Conservation (phyloP, 129 eudicot genomes). For the Escallonia herrerae region DNA sequence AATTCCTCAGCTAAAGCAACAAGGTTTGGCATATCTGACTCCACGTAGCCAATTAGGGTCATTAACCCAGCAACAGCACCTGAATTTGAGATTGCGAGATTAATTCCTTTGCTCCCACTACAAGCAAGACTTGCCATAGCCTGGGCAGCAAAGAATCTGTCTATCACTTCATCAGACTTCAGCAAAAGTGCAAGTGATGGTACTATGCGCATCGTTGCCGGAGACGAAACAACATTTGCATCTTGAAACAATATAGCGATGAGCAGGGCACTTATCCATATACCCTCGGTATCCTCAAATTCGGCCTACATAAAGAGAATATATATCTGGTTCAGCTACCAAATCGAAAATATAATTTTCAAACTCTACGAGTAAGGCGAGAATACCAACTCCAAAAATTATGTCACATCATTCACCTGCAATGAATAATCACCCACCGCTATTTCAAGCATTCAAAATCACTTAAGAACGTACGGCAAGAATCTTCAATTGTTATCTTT, state of each 20-base stretch:
- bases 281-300: constrained; percentile 59
- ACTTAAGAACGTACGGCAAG: too few relatives aligned
- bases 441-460: too few relatives aligned
- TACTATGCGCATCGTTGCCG: constrained; percentile 44
- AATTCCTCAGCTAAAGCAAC: constrained; percentile 66
- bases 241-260: constrained; percentile 66
- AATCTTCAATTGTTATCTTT: too few relatives aligned
- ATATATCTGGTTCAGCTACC: neutral
- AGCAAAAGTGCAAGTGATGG: constrained; percentile 48
- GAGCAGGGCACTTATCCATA: constrained; percentile 64
- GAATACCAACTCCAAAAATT: neutral
- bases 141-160: constrained; percentile 62
- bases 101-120: constrained; percentile 43
- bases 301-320: constrained; percentile 50
- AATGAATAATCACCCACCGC: too few relatives aligned
- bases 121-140: constrained; percentile 70
- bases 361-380: neutral
- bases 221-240: constrained; percentile 40
- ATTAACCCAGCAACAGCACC: constrained; percentile 61
- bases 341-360: constrained; percentile 2
- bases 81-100: constrained; percentile 60
- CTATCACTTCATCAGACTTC: constrained; percentile 63
- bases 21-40: constrained; percentile 52
- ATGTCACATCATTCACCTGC: too few relatives aligned
- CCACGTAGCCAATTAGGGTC: constrained; percentile 54